phyloP scores from a whole-genome alignment of 2,329 filamentous ascomycete species.

The Ascochyta koolunga region DNA sequence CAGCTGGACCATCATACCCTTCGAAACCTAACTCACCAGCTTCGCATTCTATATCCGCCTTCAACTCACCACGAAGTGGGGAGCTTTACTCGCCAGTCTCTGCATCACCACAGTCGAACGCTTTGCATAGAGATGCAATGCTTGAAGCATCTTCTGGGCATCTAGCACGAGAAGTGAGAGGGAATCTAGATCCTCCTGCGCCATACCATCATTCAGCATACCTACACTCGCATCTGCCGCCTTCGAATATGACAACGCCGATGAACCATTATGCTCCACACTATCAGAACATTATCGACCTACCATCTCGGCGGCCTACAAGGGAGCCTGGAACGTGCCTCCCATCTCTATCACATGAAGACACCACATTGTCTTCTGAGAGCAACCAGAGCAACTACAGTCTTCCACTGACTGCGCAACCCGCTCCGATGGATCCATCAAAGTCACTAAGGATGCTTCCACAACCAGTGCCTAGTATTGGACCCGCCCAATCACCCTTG shows the following conservation, averaged over 20 bases:
- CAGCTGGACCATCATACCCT: conserved; percentile 32
- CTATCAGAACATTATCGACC: conserved; percentile 33
- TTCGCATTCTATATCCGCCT: conserved; percentile 34
- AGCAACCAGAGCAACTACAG: conserved; percentile 37
- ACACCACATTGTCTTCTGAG: conserved; percentile 50
- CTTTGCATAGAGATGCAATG: conserved; percentile 32
- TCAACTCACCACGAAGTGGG: conserved; percentile 41
- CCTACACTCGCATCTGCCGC: conserved; percentile 16
- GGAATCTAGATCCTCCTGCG: conserved; percentile 25
- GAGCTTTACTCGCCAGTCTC: conserved; percentile 46
- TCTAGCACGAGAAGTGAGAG: conserved; percentile 28
- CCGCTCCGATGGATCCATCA: conserved; percentile 35
- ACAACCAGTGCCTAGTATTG: conserved; percentile 44
- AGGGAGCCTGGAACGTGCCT: conserved; percentile 36
- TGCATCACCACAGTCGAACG: conserved; percentile 41
- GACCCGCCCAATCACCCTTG: conserved; percentile 36
- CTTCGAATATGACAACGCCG: conserved; percentile 7
- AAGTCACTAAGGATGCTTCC: conserved; percentile 47
- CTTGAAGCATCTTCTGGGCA: conserved; percentile 30
- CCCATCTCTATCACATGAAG: conserved; percentile 47
- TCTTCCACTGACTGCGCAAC: conserved; percentile 15
- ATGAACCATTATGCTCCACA: conserved; percentile 16
- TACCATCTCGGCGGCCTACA: conserved; percentile 39
- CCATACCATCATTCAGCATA: conserved; percentile 28
- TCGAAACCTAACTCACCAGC: conserved; percentile 46